Conservation (phyloP, 2,329 filamentous ascomycete species). For the Thielaviopsis euricoi region DNA sequence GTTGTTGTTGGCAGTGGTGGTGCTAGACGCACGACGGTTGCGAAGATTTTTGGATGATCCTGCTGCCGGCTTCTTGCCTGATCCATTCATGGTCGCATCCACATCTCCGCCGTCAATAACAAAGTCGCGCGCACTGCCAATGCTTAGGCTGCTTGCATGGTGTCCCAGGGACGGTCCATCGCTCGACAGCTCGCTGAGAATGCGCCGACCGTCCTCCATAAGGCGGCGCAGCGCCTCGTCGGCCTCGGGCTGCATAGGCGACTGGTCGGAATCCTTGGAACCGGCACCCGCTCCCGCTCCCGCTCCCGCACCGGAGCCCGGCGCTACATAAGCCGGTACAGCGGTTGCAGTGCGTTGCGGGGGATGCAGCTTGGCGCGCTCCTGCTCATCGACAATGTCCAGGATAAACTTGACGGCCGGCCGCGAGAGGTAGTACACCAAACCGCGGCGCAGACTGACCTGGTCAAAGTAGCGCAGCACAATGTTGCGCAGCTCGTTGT, state of each 20-base stretch:
- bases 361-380: conserved; percentile 41
- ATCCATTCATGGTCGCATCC: not conserved
- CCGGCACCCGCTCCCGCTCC: not conserved
- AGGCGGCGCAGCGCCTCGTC: conserved; percentile 78
- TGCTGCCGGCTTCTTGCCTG: not conserved
- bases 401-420: conserved; percentile 95
- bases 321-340: conserved; percentile 8
- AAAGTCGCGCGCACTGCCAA: conserved; percentile 7
- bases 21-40: conserved; percentile 5
- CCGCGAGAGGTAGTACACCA: conserved; percentile 93
- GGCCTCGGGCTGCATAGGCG: conserved; percentile 31
- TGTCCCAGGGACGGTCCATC: conserved; percentile 5
- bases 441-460: conserved; percentile 85
- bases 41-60: not conserved
- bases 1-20: not conserved
- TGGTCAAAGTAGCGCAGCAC: conserved; percentile 95
- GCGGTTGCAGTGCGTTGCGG: conserved; percentile 7
- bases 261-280: conserved; percentile 5
- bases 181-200: conserved; percentile 39
- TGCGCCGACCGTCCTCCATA: conserved; percentile 66
- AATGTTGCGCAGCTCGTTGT: conserved; percentile 87
- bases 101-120: not conserved
- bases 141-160: conserved; percentile 1
- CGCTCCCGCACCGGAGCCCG: not conserved
- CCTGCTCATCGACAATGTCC: conserved; percentile 91